Conservation (phyloP, 352 stramenopile genomes). For the Pythium brachiatum region DNA sequence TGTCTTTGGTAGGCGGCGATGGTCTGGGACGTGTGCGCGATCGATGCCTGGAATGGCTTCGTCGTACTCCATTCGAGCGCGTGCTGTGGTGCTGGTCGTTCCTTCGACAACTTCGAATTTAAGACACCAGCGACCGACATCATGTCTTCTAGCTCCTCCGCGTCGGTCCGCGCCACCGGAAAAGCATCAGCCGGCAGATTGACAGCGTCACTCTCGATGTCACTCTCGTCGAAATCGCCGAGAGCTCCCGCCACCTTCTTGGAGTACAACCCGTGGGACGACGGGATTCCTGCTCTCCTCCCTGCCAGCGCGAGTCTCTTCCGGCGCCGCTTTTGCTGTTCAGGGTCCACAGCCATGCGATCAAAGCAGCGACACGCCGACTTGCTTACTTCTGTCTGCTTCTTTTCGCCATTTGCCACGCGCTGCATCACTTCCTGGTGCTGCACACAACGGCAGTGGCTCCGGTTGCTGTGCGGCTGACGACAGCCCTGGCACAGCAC, state of each 20-base stretch:
- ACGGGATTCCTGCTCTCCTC: constrained; percentile 9
- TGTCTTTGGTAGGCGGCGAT: background rate
- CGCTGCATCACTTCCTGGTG: constrained; percentile 26
- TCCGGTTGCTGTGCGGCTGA: constrained; percentile 21
- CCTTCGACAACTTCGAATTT: background rate
- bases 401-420: background rate
- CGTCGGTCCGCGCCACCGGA: background rate
- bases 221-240: constrained; percentile 11
- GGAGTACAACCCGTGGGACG: constrained; percentile 8
- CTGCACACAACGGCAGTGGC: constrained; percentile 63
- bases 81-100: constrained; percentile 3
- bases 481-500: constrained; percentile 56
- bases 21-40: constrained; percentile 27
- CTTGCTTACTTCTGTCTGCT: background rate
- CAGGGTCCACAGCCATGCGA: background rate
- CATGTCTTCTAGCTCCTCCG: constrained; percentile 10
- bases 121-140: background rate
- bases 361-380: constrained; percentile 11
- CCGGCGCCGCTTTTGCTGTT: background rate
- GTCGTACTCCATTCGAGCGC: constrained; percentile 12
- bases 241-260: constrained; percentile 9
- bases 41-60: constrained; percentile 45
- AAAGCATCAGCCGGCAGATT: background rate
- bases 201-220: constrained; percentile 7
- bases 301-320: background rate